Evolutionary conservation across 2,329 filamentous ascomycete species (phyloP), one percentile per base, ranked within the genome.

Genomic region (Penicillium sp.): DNA sequence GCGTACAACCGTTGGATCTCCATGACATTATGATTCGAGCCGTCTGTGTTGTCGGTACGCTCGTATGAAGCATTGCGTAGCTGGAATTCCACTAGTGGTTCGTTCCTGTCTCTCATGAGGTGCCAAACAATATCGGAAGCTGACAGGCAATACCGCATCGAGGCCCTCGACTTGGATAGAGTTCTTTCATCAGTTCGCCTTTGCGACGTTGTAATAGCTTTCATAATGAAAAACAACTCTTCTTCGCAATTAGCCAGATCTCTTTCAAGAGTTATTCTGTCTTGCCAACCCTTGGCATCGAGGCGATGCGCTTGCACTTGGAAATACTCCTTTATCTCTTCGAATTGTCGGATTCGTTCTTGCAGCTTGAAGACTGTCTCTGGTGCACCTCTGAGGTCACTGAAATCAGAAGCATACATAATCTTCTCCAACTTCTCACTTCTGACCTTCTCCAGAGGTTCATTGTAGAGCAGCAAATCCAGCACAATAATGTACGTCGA

Each of bases 171-270:
- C 61, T 91, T 83, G 6, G 85, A 84, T 50, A 84, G 79, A 38
- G 74, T 74, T 47, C 83, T 83, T 59, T 96, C 91, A 52, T 88
- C 85, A 61, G 85, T 86, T 69, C 92, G 94, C 59, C 91, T 83
- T 73, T 99, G 94, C 5, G 93, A 95, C 2, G 91, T 95, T 1
- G 94, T 99, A 69, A 99, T 99, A 40, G 94, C 95, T 67, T 99
- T 97, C 94, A 99, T 97, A 79, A 99, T 89, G 76, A 99, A 99
- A 80, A 99, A 99, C 8, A 99, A 76, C 72, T 99, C 95, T 66
- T 99, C 94, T 71, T 97, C 94, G 66, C 91, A 97, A 20, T 85
- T 85, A 9, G 90, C 84, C 51, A 99, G 78, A 68, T 99, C 94
- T 52, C 89, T 87, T 68, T 99, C 94, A 45, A 99, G 81, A n/a